Base-by-base conservation (phyloP, 2,329 filamentous ascomycete genomes). In the Magnaporthales sp. region DNA sequence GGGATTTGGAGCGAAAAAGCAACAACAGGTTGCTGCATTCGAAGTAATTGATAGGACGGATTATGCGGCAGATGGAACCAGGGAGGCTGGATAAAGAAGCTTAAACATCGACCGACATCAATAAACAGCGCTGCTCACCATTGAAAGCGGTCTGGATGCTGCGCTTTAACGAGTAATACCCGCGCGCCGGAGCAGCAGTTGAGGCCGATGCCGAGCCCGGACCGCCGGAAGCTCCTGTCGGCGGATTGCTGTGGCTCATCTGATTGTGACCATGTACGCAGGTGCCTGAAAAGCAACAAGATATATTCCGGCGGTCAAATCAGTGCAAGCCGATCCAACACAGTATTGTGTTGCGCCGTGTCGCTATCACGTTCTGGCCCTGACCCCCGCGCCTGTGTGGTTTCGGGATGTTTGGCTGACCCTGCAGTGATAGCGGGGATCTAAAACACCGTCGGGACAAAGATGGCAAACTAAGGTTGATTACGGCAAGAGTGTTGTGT, bases 121-220 rank as follows among this genome's bases (percentile, higher is more conserved):
- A 56, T 26, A 13, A n/a, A 58, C 46, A 27, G 11, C 3, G 54
- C 7, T 22, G 75, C 80, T 72, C 80, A 86, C 86, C 85, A 77
- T 88, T 84, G 78, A 88, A 87, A 51, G 83, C 82, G 68, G 84
- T 80, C 75, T 87, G 85, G 66, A 86, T 83, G 70, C 81, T 86
- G 73, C 85, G 80, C 78, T 88, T 88, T 66, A 86, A 75, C 30
- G 77, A 60, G 56, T 60, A 60, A 27, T 60, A 60, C 56, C 56
- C 56, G 56, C 56, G 56, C 1, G 78, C 71, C 82, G 81, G 68
- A 75, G 77, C 68, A 79, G 78, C 65, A 76, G 76, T 29, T n/a
- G 32, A 38, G 10, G 54, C 22, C 68, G 80, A 80, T 61, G 72
- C 79, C 67, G 83, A 84, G 56, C 78, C 78, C 66, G 83, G 80